phyloP scores from a whole-genome alignment of 2,329 filamentous ascomycete genomes.

The Rhynchosporium agropyri region DNA sequence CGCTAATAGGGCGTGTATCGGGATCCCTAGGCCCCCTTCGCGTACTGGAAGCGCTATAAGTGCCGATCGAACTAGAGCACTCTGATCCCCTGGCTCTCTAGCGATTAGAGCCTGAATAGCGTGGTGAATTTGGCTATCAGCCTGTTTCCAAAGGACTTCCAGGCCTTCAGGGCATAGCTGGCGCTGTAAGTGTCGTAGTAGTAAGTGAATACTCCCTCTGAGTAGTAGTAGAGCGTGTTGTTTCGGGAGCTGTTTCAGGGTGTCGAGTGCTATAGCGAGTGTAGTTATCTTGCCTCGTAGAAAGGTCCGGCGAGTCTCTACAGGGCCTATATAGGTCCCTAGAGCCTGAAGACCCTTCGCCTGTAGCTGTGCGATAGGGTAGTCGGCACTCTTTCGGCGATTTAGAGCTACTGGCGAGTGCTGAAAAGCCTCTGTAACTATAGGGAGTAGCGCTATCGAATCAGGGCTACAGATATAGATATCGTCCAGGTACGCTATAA shows the following conservation, averaged over 20 bases:
- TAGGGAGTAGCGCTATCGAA: neutral
- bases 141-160: no score
- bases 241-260: neutral
- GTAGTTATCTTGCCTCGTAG: neutral
- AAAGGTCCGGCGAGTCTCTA: neutral
- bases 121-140: no score
- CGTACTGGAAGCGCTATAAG: neutral
- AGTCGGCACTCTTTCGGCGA: neutral
- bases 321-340: slow-evolving; percentile 1
- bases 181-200: no score
- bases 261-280: neutral
- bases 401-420: neutral
- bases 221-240: neutral
- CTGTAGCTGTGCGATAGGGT: neutral
- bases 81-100: no score
- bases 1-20: neutral
- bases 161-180: no score
- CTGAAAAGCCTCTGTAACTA: neutral
- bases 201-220: no score
- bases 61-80: neutral
- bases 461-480: neutral
- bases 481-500: neutral
- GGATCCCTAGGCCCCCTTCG: neutral
- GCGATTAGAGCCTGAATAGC: no score
- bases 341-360: neutral